Conservation (phyloP, 2,329 filamentous ascomycete species). For the Periconia digitata region DNA sequence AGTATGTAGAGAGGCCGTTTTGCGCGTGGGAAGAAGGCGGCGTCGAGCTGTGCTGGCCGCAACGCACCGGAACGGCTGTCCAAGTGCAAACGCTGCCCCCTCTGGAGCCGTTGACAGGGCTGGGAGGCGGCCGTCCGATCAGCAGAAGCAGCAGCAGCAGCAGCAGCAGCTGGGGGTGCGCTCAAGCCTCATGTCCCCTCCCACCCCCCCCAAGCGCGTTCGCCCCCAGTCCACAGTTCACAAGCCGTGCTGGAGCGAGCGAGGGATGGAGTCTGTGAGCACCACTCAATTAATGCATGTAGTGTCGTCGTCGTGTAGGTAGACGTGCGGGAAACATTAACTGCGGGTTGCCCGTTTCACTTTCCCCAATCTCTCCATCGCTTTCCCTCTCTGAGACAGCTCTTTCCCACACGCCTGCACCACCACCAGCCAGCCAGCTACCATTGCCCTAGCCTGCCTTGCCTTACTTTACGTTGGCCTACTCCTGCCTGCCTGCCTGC, state of each 20-base stretch:
- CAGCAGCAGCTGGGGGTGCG: constrained; percentile 6
- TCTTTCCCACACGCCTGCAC: constrained; percentile 34
- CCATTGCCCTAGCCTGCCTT: not conserved
- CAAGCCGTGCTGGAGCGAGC: constrained; percentile 18
- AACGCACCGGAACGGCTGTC: too few species aligned
- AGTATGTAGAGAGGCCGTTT: too few species aligned
- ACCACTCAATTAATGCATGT: too few species aligned
- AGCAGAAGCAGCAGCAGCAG: too few species aligned
- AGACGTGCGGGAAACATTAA: constrained; percentile 34
- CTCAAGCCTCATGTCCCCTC: constrained; percentile 6
- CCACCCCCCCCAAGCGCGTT: constrained; percentile 19
- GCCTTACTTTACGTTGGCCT: too few species aligned
- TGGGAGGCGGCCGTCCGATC: constrained; percentile 16
- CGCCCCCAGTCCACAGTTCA: constrained; percentile 19
- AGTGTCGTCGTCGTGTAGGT: constrained; percentile 20
- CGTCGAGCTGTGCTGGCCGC: too few species aligned
- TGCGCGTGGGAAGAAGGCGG: too few species aligned
- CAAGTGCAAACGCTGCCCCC: too few species aligned
- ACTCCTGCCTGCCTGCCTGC: not conserved
- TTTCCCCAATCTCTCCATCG: constrained; percentile 44
- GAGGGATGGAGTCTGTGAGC: not conserved
- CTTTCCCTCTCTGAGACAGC: constrained; percentile 46
- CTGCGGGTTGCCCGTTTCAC: constrained; percentile 41
- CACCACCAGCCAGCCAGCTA: constrained; percentile 1
- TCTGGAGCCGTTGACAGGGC: not conserved